A percentile compares a stretch with the other conserved stretches of the same genome.
Conservation (phyloP, 2,329 filamentous ascomycete genomes). For the Ophiostoma australiae region DNA sequence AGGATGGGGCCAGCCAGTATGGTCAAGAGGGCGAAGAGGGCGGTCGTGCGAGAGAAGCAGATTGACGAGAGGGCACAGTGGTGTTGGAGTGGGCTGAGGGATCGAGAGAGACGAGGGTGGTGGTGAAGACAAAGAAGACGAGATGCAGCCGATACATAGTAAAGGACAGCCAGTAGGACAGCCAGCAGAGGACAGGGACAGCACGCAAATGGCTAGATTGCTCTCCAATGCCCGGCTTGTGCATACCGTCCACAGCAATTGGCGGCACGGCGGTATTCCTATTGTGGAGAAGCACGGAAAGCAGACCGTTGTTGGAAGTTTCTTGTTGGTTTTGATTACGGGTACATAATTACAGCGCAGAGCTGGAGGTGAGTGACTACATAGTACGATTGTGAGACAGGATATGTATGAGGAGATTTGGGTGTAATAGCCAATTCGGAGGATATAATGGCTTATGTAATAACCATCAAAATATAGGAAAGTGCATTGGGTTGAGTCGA, state of each 20-base stretch:
- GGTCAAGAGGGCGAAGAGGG: not conserved
- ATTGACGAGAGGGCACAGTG: not conserved
- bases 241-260: not conserved
- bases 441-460: not conserved
- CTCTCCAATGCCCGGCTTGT: not conserved
- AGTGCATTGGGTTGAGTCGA: not conserved
- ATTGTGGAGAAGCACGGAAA: not conserved
- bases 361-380: not conserved
- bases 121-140: not conserved
- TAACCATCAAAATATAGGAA: not conserved
- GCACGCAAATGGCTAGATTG: not conserved
- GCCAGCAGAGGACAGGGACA: not conserved
- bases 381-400: not conserved
- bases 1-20: not conserved
- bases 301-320: not conserved
- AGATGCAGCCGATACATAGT: not conserved
- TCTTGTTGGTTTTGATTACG: not conserved
- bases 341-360: not conserved
- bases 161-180: not conserved
- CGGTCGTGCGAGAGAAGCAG: not conserved
- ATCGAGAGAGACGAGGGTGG: not conserved
- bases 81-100: conserved; percentile 1
- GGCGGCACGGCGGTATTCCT: conserved; percentile 10
- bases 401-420: not conserved
- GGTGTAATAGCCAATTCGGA: not conserved